Evolutionary conservation across 805 yeast genomes (phyloP).

Genomic region (Zygoascus biomembranicola): DNA sequence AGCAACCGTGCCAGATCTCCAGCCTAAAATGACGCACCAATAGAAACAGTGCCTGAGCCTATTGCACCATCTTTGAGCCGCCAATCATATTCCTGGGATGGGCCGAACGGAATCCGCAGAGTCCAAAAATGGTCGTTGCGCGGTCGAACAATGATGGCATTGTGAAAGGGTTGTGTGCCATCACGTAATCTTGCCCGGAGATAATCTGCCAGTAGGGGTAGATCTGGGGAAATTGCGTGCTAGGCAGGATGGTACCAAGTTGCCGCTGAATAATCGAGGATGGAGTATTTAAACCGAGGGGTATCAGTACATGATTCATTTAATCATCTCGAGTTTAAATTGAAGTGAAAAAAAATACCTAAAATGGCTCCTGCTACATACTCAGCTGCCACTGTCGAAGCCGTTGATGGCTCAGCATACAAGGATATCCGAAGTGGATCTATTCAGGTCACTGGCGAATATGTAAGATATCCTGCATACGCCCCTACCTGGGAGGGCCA

Average conservation of each 20-base stretch:
- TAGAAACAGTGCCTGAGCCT: neutral
- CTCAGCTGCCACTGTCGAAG: neutral
- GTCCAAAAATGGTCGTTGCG: neutral
- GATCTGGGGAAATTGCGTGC: neutral
- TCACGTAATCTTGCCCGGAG: neutral
- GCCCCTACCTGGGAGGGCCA: conserved; percentile 64
- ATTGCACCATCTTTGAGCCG: neutral
- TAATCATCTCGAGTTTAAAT: neutral
- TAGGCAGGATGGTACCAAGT: neutral
- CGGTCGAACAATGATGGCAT: neutral
- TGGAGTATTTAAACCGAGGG: neutral
- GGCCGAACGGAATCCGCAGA: no score
- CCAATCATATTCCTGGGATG: neutral
- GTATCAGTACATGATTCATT: neutral
- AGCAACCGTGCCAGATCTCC: no score
- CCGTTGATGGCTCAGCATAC: neutral
- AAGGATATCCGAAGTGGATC: conserved; percentile 1
- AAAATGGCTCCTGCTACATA: neutral
- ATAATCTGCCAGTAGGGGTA: neutral
- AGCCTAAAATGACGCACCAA: neutral
- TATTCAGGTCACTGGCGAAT: neutral
- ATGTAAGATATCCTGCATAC: conserved; percentile 43
- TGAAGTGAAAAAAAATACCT: neutral
- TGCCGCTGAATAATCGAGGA: neutral
- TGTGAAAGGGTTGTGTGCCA: neutral